Conservation (phyloP, 116 monocot species). For the Trichopus zeylanicus region DNA sequence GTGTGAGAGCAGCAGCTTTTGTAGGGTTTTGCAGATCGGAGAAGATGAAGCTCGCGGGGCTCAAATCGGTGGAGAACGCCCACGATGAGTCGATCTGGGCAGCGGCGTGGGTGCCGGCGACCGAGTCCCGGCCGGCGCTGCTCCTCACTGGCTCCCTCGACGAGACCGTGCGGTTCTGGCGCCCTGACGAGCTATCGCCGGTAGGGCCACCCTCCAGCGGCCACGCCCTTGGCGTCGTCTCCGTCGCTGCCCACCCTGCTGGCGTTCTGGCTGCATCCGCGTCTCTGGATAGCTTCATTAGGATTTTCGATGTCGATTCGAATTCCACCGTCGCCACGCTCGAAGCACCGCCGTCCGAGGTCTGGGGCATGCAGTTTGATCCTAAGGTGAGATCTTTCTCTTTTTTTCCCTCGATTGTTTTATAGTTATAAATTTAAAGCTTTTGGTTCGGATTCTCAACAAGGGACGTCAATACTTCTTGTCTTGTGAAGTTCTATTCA, state of each 20-base stretch:
- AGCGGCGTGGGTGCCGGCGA: no score
- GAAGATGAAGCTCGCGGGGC: slow-evolving; percentile 85
- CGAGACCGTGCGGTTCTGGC: slow-evolving; percentile 89
- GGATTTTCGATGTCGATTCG: slow-evolving; percentile 80
- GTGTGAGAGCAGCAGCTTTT: no score
- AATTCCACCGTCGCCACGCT: slow-evolving; percentile 54
- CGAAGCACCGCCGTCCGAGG: slow-evolving; percentile 70
- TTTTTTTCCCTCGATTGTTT: background rate
- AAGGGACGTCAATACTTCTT: no score
- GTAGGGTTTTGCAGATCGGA: no score
- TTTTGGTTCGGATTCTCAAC: no score
- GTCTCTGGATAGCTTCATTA: slow-evolving; percentile 83
- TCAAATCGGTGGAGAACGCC: slow-evolving; percentile 72
- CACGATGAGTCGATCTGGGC: slow-evolving; percentile 98
- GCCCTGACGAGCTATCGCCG: slow-evolving; percentile 64
- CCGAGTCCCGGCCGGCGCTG: slow-evolving; percentile 56
- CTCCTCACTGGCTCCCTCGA: slow-evolving; percentile 93
- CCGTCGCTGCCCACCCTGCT: slow-evolving; percentile 82
- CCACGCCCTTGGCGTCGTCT: slow-evolving; percentile 90
- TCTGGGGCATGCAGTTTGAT: slow-evolving; percentile 81
- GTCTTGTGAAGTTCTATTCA: no score
- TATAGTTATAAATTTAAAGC: no score
- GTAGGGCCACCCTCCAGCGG: slow-evolving; percentile 38
- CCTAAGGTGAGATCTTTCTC: slow-evolving; percentile 55
- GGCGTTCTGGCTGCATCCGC: slow-evolving; percentile 77